Conservation (phyloP, 2,329 filamentous ascomycete species). For the Penicillium sp. region DNA sequence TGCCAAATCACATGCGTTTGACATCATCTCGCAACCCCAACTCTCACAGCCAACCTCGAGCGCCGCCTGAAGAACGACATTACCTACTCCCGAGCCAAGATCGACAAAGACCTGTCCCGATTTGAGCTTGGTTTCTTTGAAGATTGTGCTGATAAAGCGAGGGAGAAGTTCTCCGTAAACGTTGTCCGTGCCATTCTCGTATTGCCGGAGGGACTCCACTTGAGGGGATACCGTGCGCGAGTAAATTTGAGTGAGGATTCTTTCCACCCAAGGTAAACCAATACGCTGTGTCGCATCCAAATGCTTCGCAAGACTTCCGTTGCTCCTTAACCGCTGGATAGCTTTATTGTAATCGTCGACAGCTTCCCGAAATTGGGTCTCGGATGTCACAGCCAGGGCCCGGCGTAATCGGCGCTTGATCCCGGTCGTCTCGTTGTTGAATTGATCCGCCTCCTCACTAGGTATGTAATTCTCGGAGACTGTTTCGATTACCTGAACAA, state of each 20-base stretch:
- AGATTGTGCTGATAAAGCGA: slow-evolving; percentile 72
- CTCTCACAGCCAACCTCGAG: slow-evolving; percentile 87
- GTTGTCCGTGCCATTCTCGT: slow-evolving; percentile 83
- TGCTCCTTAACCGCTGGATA: slow-evolving; percentile 56
- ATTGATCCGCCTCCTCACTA: slow-evolving; percentile 55
- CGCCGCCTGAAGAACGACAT: slow-evolving; percentile 87
- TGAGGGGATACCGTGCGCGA: slow-evolving; percentile 83
- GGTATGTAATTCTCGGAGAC: slow-evolving; percentile 71
- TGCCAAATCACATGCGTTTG: slow-evolving; percentile 74
- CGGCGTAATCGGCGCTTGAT: slow-evolving; percentile 69
- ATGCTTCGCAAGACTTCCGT: slow-evolving; percentile 63
- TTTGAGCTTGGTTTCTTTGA: slow-evolving; percentile 67
- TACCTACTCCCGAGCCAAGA: slow-evolving; percentile 88
- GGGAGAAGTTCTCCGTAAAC: slow-evolving; percentile 89
- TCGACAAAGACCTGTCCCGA: slow-evolving; percentile 86
- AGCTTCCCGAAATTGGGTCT: slow-evolving; percentile 62
- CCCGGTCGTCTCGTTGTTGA: slow-evolving; percentile 64
- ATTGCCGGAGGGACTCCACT: slow-evolving; percentile 72
- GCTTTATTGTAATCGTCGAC: slow-evolving; percentile 69
- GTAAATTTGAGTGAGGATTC: slow-evolving; percentile 81
- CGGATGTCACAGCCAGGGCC: slow-evolving; percentile 59
- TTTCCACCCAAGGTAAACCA: slow-evolving; percentile 62
- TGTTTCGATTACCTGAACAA: slow-evolving; percentile 59
- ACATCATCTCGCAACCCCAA: slow-evolving; percentile 95
- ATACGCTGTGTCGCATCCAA: slow-evolving; percentile 62